Conservation (phyloP, 1,284 basidiomycete genomes). For the Baeospora myosura region DNA sequence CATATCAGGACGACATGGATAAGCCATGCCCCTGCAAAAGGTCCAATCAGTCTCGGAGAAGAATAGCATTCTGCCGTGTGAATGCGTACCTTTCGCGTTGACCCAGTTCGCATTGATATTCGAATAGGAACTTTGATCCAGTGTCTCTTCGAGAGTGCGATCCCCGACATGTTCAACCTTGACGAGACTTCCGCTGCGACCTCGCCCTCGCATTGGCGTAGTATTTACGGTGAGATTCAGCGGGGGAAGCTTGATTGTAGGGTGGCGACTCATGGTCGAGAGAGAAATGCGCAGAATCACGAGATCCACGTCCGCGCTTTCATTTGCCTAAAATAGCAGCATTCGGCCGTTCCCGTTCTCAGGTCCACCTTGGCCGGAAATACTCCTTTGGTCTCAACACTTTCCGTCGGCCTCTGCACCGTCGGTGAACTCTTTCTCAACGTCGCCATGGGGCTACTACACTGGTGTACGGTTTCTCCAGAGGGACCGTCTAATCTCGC, state of each 20-base stretch:
- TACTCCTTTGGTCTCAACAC: no score
- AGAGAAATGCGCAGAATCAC: neutral
- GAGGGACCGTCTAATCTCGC: conserved; percentile 50
- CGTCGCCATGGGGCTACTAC: conserved; percentile 49
- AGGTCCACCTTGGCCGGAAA: no score
- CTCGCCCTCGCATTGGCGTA: conserved; percentile 41
- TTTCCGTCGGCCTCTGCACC: no score
- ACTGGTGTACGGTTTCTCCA: conserved; percentile 62
- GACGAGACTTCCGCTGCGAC: conserved; percentile 73
- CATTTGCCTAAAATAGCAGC: no score
- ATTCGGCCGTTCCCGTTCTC: no score
- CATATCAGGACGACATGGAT: conserved; percentile 94
- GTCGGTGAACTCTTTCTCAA: no score
- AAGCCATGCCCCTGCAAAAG: conserved; percentile 81
- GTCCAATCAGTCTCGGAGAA: conserved; percentile 1
- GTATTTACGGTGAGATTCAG: conserved; percentile 29
- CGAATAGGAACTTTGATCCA: conserved; percentile 76
- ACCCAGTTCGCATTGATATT: conserved; percentile 99
- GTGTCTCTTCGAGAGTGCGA: conserved; percentile 68
- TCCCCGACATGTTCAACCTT: conserved; percentile 85
- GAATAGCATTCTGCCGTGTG: no score
- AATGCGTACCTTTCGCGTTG: conserved; percentile 82
- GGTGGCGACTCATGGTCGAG: conserved; percentile 32
- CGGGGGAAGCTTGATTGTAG: conserved; percentile 42
- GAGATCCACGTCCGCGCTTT: no score